Base-by-base conservation (phyloP, 164 flowering plant genomes). In the Litsea cubeba region DNA sequence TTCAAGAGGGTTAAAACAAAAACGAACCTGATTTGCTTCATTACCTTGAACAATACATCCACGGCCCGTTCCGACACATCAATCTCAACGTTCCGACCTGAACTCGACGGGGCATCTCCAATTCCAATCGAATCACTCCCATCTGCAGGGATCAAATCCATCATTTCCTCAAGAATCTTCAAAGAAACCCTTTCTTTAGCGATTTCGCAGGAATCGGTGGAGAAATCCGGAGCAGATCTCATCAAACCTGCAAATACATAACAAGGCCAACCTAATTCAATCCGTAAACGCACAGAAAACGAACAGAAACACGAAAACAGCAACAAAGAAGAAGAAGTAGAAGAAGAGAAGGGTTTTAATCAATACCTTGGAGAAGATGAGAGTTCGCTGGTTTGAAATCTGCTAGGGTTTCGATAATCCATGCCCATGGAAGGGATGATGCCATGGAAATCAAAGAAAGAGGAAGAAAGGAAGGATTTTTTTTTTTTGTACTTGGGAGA, bases 321-420 rank as follows among this genome's bases (percentile, higher is more conserved):
- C 60, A 70, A 50, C 20, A 23, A 68, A 68, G 51, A 68, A 40
- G 51, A 68, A 68, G 71, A 35, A 32, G 51, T 40, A 17, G 50
- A 35, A 35, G 50, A 23, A 30, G 23, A 18, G 15, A 15, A 71
- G 3, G 35, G 35, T 30, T 30, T 30, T 3, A 30, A 30, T 30
- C 35, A 22, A 32, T 60, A 62, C 74, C 74, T 57, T 60, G 58
- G 15, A 72, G 74, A 30, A 62, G 49, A 12, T 12, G 12, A 5
- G 35, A 6, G 50, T 35, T 25, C 2, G 28, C 68, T 22, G 62
- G 40, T 32, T 72, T 72, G 50, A 22, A 10, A 14, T 72, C 51
- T 11, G 74, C 32, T 20, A 72, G 74, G 74, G 74, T 12, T 72
- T 72, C 74, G 12, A 72, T 40, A 23, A 60, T 35, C 74, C 74